These are phyloP conservation scores for Lactarius psammicola DNA, from an alignment of 768 basidiomycete species.

Conservation along the genomic window DNA sequence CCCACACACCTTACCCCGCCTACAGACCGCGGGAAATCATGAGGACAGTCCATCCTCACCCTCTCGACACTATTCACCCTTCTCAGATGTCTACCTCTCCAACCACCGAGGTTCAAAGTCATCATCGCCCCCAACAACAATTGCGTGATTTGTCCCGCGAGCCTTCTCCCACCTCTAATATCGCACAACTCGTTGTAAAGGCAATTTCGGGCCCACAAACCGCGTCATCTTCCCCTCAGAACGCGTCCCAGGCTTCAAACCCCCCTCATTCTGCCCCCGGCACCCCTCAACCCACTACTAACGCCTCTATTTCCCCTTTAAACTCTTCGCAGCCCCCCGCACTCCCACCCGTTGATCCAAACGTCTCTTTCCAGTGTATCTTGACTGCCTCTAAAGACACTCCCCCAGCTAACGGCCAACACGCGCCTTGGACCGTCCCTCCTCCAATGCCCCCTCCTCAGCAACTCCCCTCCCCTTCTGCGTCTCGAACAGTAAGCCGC, in stretches of 20 bases:
- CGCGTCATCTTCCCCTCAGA: conserved; percentile 35
- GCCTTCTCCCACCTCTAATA: conserved; percentile 26
- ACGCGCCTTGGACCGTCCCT: conserved; percentile 29
- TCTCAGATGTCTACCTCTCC: conserved; percentile 28
- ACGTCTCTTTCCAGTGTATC: conserved; percentile 32
- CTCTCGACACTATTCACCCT: conserved; percentile 40
- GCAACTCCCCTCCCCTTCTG: conserved; percentile 23
- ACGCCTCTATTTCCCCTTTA: conserved; percentile 38
- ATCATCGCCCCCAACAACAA: conserved; percentile 24
- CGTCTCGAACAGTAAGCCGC: conserved; percentile 25
- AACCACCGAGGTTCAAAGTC: conserved; percentile 24
- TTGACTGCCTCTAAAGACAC: conserved; percentile 29
- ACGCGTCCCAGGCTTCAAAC: conserved; percentile 39
- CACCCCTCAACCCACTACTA: conserved; percentile 36
- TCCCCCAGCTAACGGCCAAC: conserved; percentile 27
- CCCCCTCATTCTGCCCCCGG: conserved; percentile 30
- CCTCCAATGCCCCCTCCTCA: conserved; percentile 18
- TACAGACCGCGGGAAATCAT: conserved; percentile 43
- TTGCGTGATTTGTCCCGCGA: conserved; percentile 24
- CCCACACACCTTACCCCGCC: conserved; percentile 41
- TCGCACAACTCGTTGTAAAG: conserved; percentile 30
- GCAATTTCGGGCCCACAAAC: conserved; percentile 26
- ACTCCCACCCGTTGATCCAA: conserved; percentile 23
- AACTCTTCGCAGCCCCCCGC: conserved; percentile 30
- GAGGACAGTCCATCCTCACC: conserved; percentile 49